These are phyloP conservation scores for Rutstroemia sp. DNA, from an alignment of 2,329 filamentous ascomycete species.

Conservation along the genomic window DNA sequence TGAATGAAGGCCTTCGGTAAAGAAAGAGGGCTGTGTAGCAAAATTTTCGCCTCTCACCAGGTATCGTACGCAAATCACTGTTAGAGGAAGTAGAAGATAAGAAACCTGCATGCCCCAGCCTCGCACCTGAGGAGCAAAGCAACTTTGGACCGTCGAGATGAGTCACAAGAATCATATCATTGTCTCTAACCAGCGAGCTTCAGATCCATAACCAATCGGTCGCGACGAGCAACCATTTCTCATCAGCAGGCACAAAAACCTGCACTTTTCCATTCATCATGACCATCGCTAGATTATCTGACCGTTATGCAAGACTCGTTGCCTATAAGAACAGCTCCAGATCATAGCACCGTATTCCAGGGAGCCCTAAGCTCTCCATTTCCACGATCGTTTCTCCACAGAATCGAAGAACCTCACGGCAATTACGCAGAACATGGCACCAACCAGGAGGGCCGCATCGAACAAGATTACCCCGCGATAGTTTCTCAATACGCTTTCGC, in stretches of 20 bases:
- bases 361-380: conserved; percentile 30
- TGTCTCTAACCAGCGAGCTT: no score
- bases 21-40: background rate
- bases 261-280: no score
- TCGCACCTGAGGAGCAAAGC: no score
- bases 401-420: conserved; percentile 37
- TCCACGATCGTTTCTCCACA: conserved; percentile 33
- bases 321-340: background rate
- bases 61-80: background rate
- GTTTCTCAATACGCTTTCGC: conserved; percentile 28
- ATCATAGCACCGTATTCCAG: background rate
- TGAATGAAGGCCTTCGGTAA: background rate
- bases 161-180: no score
- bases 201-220: no score
- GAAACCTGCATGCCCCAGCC: no score
- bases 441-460: conserved; percentile 32
- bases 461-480: conserved; percentile 34
- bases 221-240: no score
- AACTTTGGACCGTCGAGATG: no score
- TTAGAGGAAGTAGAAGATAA: no score
- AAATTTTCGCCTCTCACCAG: background rate
- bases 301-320: no score
- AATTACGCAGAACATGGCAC: conserved; percentile 33
- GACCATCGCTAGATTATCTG: no score
- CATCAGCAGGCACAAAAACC: no score